A percentile compares a stretch with the other conserved stretches of the same genome.
These are phyloP conservation scores for Ogataea dorogensis DNA, from an alignment of 805 yeast species.

Conservation along the genomic window DNA sequence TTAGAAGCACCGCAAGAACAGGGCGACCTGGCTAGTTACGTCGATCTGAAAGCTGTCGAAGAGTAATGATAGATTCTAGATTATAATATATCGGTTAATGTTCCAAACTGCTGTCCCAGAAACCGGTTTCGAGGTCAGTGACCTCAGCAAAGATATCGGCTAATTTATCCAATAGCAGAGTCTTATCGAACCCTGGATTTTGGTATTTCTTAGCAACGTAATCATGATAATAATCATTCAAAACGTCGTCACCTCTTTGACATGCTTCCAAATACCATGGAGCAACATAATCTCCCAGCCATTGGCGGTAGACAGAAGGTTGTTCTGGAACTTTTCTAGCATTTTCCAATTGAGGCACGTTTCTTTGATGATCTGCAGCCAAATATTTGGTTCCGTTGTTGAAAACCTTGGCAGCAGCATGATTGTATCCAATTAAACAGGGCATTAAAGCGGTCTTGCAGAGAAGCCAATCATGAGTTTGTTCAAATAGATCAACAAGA, in stretches of 20 bases:
- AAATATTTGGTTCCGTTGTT: slow-evolving; percentile 9
- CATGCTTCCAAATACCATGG: slow-evolving; percentile 58
- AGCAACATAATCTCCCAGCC: slow-evolving; percentile 64
- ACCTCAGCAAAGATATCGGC: slow-evolving; percentile 60
- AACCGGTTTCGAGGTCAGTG: slow-evolving; percentile 57
- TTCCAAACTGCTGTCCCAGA: slow-evolving; percentile 54
- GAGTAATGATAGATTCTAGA: not conserved
- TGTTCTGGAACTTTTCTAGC: too few species aligned
- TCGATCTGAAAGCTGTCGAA: slow-evolving; percentile 3
- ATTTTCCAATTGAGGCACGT: slow-evolving; percentile 21
- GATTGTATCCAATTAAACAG: slow-evolving; percentile 69
- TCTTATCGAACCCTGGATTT: slow-evolving; percentile 39
- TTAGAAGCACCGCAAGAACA: slow-evolving; percentile 7
- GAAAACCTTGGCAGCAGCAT: slow-evolving; percentile 38
- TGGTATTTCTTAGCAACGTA: slow-evolving; percentile 31
- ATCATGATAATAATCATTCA: slow-evolving; percentile 26
- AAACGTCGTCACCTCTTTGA: slow-evolving; percentile 44
- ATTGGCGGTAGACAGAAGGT: slow-evolving; percentile 44
- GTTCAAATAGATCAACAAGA: slow-evolving; percentile 50
- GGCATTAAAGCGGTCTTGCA: slow-evolving; percentile 71
- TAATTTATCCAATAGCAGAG: slow-evolving; percentile 43
- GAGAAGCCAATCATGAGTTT: slow-evolving; percentile 58
- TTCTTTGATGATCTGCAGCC: slow-evolving; percentile 12
- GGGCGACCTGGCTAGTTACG: slow-evolving; percentile 1
- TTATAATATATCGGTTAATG: slow-evolving; percentile 4